Base-by-base conservation (phyloP, 208 protist genomes). In the Leishmania mexicana region DNA sequence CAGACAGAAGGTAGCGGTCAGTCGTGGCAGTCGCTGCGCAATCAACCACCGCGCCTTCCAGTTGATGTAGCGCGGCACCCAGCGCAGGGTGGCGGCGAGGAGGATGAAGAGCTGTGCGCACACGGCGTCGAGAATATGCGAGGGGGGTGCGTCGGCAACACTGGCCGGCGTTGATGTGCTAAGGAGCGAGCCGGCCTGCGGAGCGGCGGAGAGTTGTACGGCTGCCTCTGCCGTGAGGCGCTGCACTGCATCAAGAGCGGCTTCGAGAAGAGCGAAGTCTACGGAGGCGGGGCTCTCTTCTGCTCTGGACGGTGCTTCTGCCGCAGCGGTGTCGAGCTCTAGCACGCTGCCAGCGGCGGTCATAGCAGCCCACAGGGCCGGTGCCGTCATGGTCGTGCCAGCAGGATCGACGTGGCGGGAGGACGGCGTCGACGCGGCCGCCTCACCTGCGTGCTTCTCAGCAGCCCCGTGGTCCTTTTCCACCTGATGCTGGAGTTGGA, bases 41-140 rank as follows among this genome's bases (percentile, higher is more conserved):
- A 90, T 80, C n/a, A 91, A 77, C 90, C 90, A 96, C 49, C 93
- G 87, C 42, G 89, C 87, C 79, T 89, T 93, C 93, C 93, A 96
- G 57, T 81, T 81, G 1, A 87, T 76, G 68, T 89, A 86, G n/a
- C 83, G 77, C 53, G 85, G 83, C 68, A 89, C 83, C 75, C 84
- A 87, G 28, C 87, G 76, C 79, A 94, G 83, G 75, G 80, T 89
- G 38, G 85, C 81, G 62, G 88, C 77, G 57, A 92, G 87, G 4
- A 92, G 54, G 4, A 57, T 60, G 72, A 88, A 90, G 42, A 95
- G 84, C 49, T 81, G 83, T 13, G 77, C 77, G 47, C 83, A 81
- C 21, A 76, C 53, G 3, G 72, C 35, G 40, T 82, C 62, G 31
- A 57, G 54, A 19, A 58, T 4, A 35, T 78, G n/a, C 24, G 31